Conservation (phyloP, 805 yeast species). For the Metschnikowia lachancei region DNA sequence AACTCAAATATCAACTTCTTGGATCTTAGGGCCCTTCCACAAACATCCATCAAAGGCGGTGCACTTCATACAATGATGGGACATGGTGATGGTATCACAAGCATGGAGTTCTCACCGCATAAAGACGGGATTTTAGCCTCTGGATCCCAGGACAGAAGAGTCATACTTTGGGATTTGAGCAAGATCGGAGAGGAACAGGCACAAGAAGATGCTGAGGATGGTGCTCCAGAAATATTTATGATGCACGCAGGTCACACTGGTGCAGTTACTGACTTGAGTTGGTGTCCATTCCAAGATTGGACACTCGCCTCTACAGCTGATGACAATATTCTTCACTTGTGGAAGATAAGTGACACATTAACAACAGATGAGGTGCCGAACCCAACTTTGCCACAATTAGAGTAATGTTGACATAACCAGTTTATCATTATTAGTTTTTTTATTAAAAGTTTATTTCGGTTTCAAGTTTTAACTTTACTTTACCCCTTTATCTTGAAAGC, state of each 20-base stretch:
- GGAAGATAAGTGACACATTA: conserved; percentile 47
- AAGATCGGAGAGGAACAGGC: conserved; percentile 82
- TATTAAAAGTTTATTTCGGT: too few relatives aligned
- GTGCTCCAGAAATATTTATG: conserved; percentile 83
- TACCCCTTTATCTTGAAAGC: too few relatives aligned
- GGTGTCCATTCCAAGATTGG: conserved; percentile 76
- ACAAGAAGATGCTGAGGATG: conserved; percentile 88
- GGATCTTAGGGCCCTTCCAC: conserved; percentile 46
- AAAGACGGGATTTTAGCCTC: conserved; percentile 76
- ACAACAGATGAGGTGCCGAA: conserved; percentile 20
- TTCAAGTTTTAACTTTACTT: too few relatives aligned
- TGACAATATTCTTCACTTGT: conserved; percentile 58
- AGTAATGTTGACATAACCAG: conserved; percentile 15
- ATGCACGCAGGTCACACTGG: conserved; percentile 93
- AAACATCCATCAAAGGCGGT: conserved; percentile 16
- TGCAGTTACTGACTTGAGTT: conserved; percentile 66
- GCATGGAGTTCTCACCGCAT: conserved; percentile 74
- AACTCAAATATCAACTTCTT: conserved; percentile 65
- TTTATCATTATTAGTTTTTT: too few relatives aligned
- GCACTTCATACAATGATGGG: conserved; percentile 74
- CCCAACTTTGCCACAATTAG: conserved; percentile 24
- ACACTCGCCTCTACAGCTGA: conserved; percentile 63
- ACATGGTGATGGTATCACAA: conserved; percentile 69
- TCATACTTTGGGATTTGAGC: conserved; percentile 76
- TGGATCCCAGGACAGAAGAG: conserved; percentile 73